Conservation (phyloP, 192 early-diverging fungal species). For the Rhizophlyctis rosea region DNA sequence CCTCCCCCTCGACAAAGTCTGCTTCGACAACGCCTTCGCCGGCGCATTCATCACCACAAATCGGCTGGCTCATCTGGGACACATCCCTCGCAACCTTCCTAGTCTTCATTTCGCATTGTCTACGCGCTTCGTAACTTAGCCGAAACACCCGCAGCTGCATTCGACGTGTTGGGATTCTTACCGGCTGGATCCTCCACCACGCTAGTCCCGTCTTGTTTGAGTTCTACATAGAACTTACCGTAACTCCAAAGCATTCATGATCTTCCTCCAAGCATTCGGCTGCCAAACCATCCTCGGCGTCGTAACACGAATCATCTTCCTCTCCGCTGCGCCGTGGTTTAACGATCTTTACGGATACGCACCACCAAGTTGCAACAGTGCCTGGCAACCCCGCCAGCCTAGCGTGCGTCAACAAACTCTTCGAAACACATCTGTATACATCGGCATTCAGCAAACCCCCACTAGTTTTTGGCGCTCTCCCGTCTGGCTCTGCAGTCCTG, state of each 20-base stretch:
- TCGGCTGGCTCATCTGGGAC: conserved; percentile 17
- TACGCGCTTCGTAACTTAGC: conserved; percentile 55
- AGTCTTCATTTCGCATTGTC: conserved; percentile 24
- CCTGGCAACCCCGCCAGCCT: conserved; percentile 69
- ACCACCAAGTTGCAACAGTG: conserved; percentile 60
- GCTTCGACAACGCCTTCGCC: conserved; percentile 53
- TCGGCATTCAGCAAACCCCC: conserved; percentile 67
- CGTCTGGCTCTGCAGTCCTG: conserved; percentile 67
- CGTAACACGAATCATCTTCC: conserved; percentile 63
- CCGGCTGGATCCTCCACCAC: conserved; percentile 73
- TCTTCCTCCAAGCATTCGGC: conserved; percentile 61
- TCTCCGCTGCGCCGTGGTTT: conserved; percentile 73
- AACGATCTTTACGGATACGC: conserved; percentile 58
- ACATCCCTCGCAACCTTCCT: conserved; percentile 13
- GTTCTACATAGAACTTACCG: too few species aligned
- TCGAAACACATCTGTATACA: conserved; percentile 60
- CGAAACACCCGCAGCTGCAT: conserved; percentile 43
- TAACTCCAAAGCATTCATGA: conserved; percentile 41
- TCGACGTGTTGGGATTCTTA: conserved; percentile 66
- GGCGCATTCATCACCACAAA: conserved; percentile 12
- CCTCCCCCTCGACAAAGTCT: conserved; percentile 65
- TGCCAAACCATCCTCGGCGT: conserved; percentile 69
- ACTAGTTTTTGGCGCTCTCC: conserved; percentile 73
- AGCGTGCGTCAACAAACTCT: conserved; percentile 63
- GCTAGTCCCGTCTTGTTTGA: conserved; percentile 58